Conservation (phyloP, 768 basidiomycete genomes). For the Leucosporidium scottii region DNA sequence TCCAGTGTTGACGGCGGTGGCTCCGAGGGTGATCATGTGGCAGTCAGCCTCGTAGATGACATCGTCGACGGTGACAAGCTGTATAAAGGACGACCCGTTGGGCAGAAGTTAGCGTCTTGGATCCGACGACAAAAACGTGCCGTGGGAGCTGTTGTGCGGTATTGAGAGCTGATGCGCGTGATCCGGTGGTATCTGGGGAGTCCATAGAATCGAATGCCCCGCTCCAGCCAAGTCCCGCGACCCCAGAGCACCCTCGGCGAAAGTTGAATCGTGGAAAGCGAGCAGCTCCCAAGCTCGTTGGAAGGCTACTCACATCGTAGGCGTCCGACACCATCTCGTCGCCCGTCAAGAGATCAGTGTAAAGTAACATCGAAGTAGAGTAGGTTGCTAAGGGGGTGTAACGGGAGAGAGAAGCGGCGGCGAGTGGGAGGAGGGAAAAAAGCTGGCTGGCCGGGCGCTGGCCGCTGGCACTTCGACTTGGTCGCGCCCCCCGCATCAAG, state of each 20-base stretch:
- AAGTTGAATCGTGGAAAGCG: no score
- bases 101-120: not conserved
- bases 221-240: no score
- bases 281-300: not conserved
- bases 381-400: no score
- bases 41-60: slow-evolving; percentile 60
- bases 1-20: slow-evolving; percentile 87
- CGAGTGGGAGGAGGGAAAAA: no score
- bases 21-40: slow-evolving; percentile 36
- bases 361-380: slow-evolving; percentile 40
- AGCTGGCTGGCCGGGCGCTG: no score
- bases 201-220: no score
- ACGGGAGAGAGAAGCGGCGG: no score
- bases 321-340: slow-evolving; percentile 49
- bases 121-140: not conserved
- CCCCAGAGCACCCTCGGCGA: no score
- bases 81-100: not conserved
- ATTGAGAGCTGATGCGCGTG: not conserved
- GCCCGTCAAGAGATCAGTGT: slow-evolving; percentile 43
- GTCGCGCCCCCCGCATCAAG: no score
- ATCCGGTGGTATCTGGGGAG: no score
- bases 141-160: not conserved
- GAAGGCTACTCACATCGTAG: slow-evolving; percentile 40
- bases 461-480: no score
- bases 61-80: slow-evolving; percentile 56